These are phyloP conservation scores for Daldinia decipiens DNA, from an alignment of 495 filamentous ascomycete genomes.

Conservation along the genomic window DNA sequence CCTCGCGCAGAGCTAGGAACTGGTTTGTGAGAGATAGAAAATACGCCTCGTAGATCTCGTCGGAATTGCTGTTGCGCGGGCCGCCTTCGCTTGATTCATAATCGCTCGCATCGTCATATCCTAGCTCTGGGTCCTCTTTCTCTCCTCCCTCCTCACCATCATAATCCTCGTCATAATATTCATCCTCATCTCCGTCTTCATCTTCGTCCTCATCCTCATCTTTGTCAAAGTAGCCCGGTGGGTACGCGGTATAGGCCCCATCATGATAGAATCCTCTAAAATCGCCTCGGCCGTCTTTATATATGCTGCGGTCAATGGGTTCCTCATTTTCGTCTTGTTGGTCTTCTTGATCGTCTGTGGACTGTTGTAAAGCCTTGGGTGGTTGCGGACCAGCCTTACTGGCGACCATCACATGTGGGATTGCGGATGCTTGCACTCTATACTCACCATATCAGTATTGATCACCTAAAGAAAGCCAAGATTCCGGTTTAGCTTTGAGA, in stretches of 20 bases:
- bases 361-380: conserved; percentile 45
- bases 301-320: conserved; percentile 53
- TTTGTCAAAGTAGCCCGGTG: conserved; percentile 46
- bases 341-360: conserved; percentile 24
- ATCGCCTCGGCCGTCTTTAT: conserved; percentile 58
- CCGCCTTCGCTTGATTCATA: conserved; percentile 46
- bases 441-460: conserved; percentile 57
- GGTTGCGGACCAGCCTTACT: conserved; percentile 60
- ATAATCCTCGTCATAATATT: conserved; percentile 12
- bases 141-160: conserved; percentile 22
- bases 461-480: conserved; percentile 40
- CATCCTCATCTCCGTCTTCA: conserved; percentile 6
- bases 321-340: conserved; percentile 46
- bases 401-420: conserved; percentile 73
- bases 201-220: conserved; percentile 37
- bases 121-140: conserved; percentile 4
- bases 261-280: conserved; percentile 71
- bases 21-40: conserved; percentile 69
- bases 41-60: conserved; percentile 63
- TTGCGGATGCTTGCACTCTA: conserved; percentile 75
- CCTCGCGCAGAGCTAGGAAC: conserved; percentile 67
- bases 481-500: conserved; percentile 36
- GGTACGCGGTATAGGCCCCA: conserved; percentile 73
- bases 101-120: conserved; percentile 34
- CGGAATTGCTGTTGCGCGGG: conserved; percentile 51